Evolutionary conservation across 2,329 filamentous ascomycete genomes (phyloP).

Genomic region (Botrytis squamosa): DNA sequence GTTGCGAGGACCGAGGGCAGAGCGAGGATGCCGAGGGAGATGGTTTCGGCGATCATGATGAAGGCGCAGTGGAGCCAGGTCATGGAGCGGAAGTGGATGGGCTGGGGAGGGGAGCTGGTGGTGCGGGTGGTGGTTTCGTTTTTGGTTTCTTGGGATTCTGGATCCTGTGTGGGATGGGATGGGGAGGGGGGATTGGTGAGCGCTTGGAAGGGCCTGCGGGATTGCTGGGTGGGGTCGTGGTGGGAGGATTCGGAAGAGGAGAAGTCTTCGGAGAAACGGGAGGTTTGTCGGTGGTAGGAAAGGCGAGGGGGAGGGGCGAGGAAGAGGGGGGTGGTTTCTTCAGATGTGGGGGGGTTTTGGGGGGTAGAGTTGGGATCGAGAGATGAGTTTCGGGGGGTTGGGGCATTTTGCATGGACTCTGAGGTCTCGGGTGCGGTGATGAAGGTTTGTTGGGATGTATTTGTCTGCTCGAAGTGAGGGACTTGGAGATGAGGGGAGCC

Average conservation of each 20-base stretch:
- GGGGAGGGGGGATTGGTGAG: neutral
- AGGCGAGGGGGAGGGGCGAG: neutral
- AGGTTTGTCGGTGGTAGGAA: neutral
- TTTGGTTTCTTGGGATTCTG: neutral
- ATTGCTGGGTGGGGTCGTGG: neutral
- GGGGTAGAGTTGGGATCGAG: too few species aligned
- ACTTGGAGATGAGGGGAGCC: too few species aligned
- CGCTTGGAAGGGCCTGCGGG: neutral
- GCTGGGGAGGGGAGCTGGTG: neutral
- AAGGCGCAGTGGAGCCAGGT: slow-evolving; percentile 17
- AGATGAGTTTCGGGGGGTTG: too few species aligned
- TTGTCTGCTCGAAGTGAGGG: neutral
- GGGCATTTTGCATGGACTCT: neutral
- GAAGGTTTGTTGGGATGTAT: neutral
- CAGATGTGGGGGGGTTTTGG: neutral
- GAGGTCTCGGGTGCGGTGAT: neutral
- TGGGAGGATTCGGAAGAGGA: neutral
- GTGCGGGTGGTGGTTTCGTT: neutral
- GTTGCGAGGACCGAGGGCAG: slow-evolving; percentile 18
- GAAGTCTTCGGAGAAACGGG: neutral
- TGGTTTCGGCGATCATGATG: slow-evolving; percentile 22
- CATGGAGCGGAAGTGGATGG: neutral
- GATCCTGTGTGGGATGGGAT: too few species aligned
- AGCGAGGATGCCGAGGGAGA: slow-evolving; percentile 20
- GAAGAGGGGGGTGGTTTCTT: too few species aligned